phyloP scores from a whole-genome alignment of 176 grass and related monocot species.

The Dactylis glomerata region DNA sequence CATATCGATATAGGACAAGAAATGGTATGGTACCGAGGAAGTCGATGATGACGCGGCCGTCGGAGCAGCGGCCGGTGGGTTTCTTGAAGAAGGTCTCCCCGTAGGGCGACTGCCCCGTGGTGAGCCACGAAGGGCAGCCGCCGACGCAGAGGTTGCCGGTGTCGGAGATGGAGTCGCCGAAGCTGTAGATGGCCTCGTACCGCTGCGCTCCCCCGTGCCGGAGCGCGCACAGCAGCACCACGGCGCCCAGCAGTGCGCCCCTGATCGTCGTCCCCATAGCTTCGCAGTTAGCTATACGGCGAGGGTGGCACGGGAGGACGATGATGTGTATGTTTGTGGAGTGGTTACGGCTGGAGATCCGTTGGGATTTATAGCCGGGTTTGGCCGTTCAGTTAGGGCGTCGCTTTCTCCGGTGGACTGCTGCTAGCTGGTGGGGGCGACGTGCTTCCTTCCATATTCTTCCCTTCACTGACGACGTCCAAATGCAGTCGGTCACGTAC shows the following conservation, averaged over 20 bases:
- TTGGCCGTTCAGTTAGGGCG: neutral
- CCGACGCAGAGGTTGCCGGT: slow-evolving; percentile 66
- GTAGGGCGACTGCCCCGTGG: slow-evolving; percentile 54
- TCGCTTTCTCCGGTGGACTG: slow-evolving; percentile 13
- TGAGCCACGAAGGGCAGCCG: slow-evolving; percentile 63
- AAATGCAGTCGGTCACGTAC: neutral
- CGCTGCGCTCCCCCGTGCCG: neutral
- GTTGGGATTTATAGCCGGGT: slow-evolving; percentile 34
- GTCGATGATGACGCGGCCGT: slow-evolving; percentile 78
- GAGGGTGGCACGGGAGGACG: neutral
- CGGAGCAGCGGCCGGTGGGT: slow-evolving; percentile 74
- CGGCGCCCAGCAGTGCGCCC: neutral
- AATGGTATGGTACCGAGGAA: slow-evolving; percentile 48
- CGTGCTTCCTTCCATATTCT: slow-evolving; percentile 19
- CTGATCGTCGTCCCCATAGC: neutral
- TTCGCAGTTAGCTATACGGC: neutral
- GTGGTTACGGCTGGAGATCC: neutral
- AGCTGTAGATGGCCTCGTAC: slow-evolving; percentile 77
- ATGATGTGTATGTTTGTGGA: neutral
- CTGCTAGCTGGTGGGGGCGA: neutral
- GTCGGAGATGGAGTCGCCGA: slow-evolving; percentile 86
- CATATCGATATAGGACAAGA: neutral
- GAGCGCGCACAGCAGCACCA: slow-evolving; percentile 16
- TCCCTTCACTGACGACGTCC: neutral
- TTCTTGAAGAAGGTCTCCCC: slow-evolving; percentile 76